Conservation (phyloP, 2,329 filamentous ascomycete genomes). For the Hymenotorrendiella dingleyae region DNA sequence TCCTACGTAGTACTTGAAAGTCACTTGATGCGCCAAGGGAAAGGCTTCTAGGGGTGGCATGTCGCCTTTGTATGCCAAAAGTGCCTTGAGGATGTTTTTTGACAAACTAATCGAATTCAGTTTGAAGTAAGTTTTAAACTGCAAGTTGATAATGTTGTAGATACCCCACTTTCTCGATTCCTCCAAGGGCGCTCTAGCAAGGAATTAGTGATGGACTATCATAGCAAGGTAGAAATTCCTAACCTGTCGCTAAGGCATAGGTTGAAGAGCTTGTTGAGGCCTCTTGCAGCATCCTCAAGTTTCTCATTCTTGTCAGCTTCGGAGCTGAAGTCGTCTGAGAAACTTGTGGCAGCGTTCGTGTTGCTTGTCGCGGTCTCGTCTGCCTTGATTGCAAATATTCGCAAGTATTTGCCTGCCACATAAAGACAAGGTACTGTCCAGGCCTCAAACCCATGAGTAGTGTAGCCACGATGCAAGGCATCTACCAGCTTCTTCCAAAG, state of each 20-base stretch:
- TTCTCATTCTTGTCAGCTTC: constrained; percentile 74
- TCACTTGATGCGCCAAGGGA: constrained; percentile 85
- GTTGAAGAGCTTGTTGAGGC: constrained; percentile 88
- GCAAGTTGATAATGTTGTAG: constrained; percentile 87
- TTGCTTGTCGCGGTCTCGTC: constrained; percentile 61
- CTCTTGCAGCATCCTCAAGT: constrained; percentile 82
- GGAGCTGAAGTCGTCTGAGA: constrained; percentile 77
- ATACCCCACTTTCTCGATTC: constrained; percentile 97
- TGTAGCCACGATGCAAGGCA: constrained; percentile 74
- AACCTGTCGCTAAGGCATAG: constrained; percentile 87
- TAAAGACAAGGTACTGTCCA: constrained; percentile 95
- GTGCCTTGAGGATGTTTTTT: constrained; percentile 80
- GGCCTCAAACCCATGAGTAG: constrained; percentile 66
- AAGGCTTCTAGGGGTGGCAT: constrained; percentile 76
- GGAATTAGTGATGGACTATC: constrained; percentile 3
- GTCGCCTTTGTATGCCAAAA: constrained; percentile 71
- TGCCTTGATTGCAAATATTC: constrained; percentile 84
- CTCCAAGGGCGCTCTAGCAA: constrained; percentile 66
- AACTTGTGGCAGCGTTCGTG: constrained; percentile 38
- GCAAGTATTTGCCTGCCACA: constrained; percentile 76
- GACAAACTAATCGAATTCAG: constrained; percentile 84
- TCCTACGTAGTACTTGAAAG: constrained; percentile 93
- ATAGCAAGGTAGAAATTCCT: constrained; percentile 20
- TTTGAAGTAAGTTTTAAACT: constrained; percentile 99
- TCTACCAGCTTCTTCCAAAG: constrained; percentile 82